Percentiles rank a stretch among this genome's conserved stretches.
These are phyloP conservation scores for Lophium mytilinum DNA, from an alignment of 495 filamentous ascomycete genomes.

Conservation along the genomic window DNA sequence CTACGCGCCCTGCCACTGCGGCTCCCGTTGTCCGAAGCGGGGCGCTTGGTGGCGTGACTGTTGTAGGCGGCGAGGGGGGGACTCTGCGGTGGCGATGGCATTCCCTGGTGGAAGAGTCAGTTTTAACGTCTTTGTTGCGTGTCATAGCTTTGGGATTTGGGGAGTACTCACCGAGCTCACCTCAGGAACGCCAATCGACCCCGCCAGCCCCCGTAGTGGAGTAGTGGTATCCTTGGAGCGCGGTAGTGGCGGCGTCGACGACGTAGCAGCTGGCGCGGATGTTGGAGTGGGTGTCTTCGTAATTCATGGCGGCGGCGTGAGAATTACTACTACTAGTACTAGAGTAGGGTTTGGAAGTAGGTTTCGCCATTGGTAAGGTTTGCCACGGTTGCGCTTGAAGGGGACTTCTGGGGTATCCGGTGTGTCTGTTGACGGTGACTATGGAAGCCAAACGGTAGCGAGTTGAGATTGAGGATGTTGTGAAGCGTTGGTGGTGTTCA, in stretches of 20 bases:
- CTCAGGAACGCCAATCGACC: slow-evolving; percentile 97
- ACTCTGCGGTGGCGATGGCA: slow-evolving; percentile 68
- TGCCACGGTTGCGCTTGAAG: slow-evolving; percentile 33
- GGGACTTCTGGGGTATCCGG: too few species aligned
- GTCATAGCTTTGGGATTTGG: background rate
- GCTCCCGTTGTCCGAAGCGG: slow-evolving; percentile 1
- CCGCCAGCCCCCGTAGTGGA: slow-evolving; percentile 80
- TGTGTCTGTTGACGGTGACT: too few species aligned
- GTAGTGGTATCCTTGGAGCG: slow-evolving; percentile 83
- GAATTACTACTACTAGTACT: slow-evolving; percentile 66
- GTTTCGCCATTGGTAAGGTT: slow-evolving; percentile 33
- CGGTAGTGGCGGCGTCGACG: slow-evolving; percentile 44
- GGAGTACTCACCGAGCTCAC: slow-evolving; percentile 52
- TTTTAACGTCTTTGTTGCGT: background rate
- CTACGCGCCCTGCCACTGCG: slow-evolving; percentile 42
- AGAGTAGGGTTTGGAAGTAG: slow-evolving; percentile 45
- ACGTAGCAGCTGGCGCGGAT: slow-evolving; percentile 82
- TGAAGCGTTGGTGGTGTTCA: too few species aligned
- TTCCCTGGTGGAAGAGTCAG: slow-evolving; percentile 36
- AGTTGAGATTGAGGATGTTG: too few species aligned
- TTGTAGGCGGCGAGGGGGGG: slow-evolving; percentile 66
- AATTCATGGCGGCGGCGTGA: slow-evolving; percentile 45
- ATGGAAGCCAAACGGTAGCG: too few species aligned
- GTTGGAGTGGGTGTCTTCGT: slow-evolving; percentile 37
- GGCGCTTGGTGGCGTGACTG: slow-evolving; percentile 41